Evolutionary conservation across 164 flowering plant species (phyloP), one percentile per base, ranked within the genome.

Genomic region (Aristolochia californica): DNA sequence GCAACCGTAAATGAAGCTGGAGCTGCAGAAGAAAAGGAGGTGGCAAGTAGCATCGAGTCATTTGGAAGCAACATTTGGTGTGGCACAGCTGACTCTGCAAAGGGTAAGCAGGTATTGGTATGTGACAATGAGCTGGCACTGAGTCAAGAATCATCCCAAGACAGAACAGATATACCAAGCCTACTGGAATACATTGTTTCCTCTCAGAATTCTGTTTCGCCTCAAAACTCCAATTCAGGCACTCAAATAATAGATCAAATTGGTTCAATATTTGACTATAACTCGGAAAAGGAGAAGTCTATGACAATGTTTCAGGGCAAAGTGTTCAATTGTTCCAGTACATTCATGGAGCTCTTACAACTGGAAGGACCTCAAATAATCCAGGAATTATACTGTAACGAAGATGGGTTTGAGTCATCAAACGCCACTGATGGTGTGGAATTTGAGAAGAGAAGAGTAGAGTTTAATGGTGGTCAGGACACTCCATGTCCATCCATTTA

Each of bases 201-300:
- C 43, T 66, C 73, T 24, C 68, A 58, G 57, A 48, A 22, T 30
- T 61, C 67, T 25, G 57, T 23, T 24, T 72, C 72, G 43, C 59
- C 73, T 27, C 69, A 66, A 43, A 52, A 61, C 53, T 70, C 71
- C n/a, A 47, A 78, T 27, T 76, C 67, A 38, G 51, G 65, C 34
- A 28, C 58, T 43, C 78, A 73, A 58, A 60, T 54, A 21, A 43
- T 28, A 59, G 78, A 72, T 68, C 74, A 66, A 40, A 56, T 62
- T 30, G 68, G 69, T 69, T 81, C 83, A n/a, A 72, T 61, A 62
- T 72, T 84, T 44, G 84, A 73, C 11, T 80, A 83, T 69, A 77
- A 77, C 58, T 78, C 83, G 26, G 83, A 79, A 68, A 71, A 61
- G 59, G 85, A 80, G 60, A 78, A 77, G 58, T 65, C 53, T 54